Evolutionary conservation across 2,329 filamentous ascomycete genomes (phyloP), one percentile per base, ranked within the genome.

Genomic region (Aspergillus sp.): DNA sequence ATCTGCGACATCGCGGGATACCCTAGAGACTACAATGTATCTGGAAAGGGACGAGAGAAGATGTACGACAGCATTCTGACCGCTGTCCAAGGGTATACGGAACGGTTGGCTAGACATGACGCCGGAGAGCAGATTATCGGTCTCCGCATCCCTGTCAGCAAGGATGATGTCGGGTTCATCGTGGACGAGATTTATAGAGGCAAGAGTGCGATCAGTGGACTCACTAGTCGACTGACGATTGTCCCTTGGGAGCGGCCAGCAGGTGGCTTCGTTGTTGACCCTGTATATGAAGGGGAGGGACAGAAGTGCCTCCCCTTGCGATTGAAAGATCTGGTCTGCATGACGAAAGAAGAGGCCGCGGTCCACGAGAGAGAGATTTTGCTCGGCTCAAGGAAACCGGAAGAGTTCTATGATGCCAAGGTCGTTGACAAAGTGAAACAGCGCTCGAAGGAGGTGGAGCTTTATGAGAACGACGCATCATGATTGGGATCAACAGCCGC

Each of bases 291-390:
- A 45, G 63, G 71, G 45, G 67, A 85, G n/a, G 84, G 86, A 19
- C 92, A 97, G 69, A 95, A 89, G 65, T 84, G 81, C 43, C 86
- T 89, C n/a, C 81, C 79, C 2, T 61, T 97, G 4, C 72, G 78
- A 30, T 72, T 93, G 61, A 79, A 81, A 24, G 86, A 95, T 43
- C 67, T 96, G 54, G 91, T 96, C 0, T 89, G 88, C 62, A 90
- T 96, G 89, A 96, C 92, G 1, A 95, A 92, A 69, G 92, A 96
- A 55, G 92, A 96, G 72, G 89, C 88, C 3, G 74, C 79, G 14
- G 79, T 82, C 53, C 94, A 99, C 70, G 89, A 95, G 67, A 88
- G 85, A 68, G 79, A 90, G 65, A 80, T 97, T 1, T 76, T 97
- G 42, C 86, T 83, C 62, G 88, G 83, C 0, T 81, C 79, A 1